Evolutionary conservation across 805 yeast genomes (phyloP).

Genomic region (Lipomyces japonicus): DNA sequence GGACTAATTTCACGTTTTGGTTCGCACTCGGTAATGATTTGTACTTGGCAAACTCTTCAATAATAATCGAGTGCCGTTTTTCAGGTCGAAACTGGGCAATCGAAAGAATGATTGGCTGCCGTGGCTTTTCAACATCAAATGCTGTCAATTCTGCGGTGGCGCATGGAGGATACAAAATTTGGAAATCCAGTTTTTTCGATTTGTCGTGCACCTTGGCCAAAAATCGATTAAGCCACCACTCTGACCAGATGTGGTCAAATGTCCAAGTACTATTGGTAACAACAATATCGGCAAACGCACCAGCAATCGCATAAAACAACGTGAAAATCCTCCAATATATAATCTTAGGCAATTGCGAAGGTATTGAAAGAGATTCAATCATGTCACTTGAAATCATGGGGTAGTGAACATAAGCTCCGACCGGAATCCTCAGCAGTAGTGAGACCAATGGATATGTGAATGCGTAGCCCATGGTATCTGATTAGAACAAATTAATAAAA

Average conservation of each 20-base stretch:
- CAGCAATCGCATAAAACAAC: slow-evolving; percentile 60
- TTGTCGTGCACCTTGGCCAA: slow-evolving; percentile 8
- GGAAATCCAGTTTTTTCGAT: slow-evolving; percentile 36
- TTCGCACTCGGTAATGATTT: slow-evolving; percentile 8
- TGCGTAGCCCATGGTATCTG: slow-evolving; percentile 88
- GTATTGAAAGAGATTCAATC: slow-evolving; percentile 56
- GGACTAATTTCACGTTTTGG: slow-evolving; percentile 46
- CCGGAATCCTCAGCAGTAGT: slow-evolving; percentile 60
- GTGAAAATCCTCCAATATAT: slow-evolving; percentile 71
- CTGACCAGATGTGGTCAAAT: slow-evolving; percentile 58
- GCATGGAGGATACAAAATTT: slow-evolving; percentile 83
- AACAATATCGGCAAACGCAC: slow-evolving; percentile 61
- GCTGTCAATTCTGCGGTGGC: slow-evolving; percentile 51
- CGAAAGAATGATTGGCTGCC: slow-evolving; percentile 45
- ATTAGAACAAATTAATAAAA: background rate
- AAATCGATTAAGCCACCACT: slow-evolving; percentile 51
- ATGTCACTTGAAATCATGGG: slow-evolving; percentile 88
- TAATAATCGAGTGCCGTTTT: slow-evolving; percentile 74
- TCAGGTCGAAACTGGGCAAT: slow-evolving; percentile 95
- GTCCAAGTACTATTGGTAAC: slow-evolving; percentile 94
- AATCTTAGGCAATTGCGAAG: slow-evolving; percentile 42
- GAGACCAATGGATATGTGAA: slow-evolving; percentile 70
- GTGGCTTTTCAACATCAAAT: slow-evolving; percentile 14
- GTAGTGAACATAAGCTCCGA: slow-evolving; percentile 87
- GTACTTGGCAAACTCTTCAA: slow-evolving; percentile 60